phyloP scores from a whole-genome alignment of 2,329 filamentous ascomycete species.

The Podosphaera xanthii region DNA sequence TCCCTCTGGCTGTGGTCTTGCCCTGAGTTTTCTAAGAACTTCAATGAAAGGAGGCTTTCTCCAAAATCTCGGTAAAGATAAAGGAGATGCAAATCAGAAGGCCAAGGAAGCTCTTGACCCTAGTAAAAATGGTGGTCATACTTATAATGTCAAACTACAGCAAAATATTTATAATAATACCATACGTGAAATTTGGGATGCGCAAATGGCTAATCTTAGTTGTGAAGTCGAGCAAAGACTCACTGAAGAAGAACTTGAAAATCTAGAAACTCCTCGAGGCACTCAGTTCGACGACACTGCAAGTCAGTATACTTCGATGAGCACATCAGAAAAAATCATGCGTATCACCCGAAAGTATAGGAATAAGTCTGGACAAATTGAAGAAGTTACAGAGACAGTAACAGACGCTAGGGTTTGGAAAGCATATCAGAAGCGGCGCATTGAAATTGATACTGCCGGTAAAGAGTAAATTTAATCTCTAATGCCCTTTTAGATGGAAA shows the following conservation, averaged over 20 bases:
- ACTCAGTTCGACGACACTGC: conserved; percentile 54
- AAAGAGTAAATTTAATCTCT: conserved; percentile 14
- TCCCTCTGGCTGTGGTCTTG: conserved; percentile 77
- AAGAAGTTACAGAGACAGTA: conserved; percentile 35
- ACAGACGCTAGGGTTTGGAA: conserved; percentile 71
- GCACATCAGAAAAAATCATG: conserved; percentile 42
- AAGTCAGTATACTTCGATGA: conserved; percentile 48
- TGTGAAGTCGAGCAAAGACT: conserved; percentile 44
- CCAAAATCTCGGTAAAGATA: conserved; percentile 35
- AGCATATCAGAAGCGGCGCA: conserved; percentile 62
- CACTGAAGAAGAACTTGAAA: conserved; percentile 23
- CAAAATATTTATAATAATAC: conserved; percentile 80
- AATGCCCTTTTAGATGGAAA: background rate
- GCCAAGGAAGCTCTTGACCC: conserved; percentile 54
- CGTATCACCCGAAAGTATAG: conserved; percentile 49
- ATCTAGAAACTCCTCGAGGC: conserved; percentile 43
- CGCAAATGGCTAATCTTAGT: conserved; percentile 57
- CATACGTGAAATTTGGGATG: conserved; percentile 79
- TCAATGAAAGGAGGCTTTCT: conserved; percentile 96
- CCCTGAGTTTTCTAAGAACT: conserved; percentile 91
- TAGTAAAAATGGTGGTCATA: conserved; percentile 77
- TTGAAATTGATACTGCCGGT: conserved; percentile 18
- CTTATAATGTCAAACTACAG: conserved; percentile 91
- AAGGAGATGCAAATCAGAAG: conserved; percentile 31
- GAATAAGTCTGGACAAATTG: conserved; percentile 40